These are phyloP conservation scores for Scleromitrula shiraiana DNA, from an alignment of 2,329 filamentous ascomycete species.

Conservation along the genomic window DNA sequence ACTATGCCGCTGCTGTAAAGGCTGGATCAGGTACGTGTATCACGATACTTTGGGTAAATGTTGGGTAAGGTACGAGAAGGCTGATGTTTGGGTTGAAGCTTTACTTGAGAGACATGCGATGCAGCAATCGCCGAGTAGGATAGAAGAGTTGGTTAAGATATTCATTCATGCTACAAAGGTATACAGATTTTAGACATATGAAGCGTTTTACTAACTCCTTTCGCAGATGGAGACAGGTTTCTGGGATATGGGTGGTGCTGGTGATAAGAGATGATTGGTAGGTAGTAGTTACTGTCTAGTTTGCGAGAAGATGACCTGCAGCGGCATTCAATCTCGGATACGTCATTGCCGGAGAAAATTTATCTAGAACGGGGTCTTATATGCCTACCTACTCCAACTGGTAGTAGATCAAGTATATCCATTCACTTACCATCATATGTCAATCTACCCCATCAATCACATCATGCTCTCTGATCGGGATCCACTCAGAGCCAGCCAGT, in stretches of 20 bases:
- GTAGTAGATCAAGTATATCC: too few species aligned
- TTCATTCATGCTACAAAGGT: constrained; percentile 85
- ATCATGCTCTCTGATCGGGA: too few species aligned
- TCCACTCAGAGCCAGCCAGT: too few species aligned
- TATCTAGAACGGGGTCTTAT: too few species aligned
- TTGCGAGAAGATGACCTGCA: too few species aligned
- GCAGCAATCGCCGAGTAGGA: constrained; percentile 62
- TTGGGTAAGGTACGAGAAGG: neutral
- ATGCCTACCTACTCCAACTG: too few species aligned
- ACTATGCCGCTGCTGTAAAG: constrained; percentile 66
- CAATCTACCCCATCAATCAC: too few species aligned
- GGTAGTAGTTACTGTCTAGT: too few species aligned
- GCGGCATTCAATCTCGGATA: too few species aligned
- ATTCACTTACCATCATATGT: too few species aligned
- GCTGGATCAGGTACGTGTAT: constrained; percentile 61
- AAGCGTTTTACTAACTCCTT: neutral
- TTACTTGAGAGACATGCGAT: constrained; percentile 68
- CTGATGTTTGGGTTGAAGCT: constrained; percentile 36
- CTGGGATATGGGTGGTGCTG: constrained; percentile 56
- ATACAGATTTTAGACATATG: constrained; percentile 25
- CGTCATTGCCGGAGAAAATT: too few species aligned
- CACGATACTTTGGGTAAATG: too few species aligned
- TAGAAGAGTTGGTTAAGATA: constrained; percentile 77
- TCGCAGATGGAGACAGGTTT: constrained; percentile 63
- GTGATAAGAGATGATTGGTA: neutral